Evolutionary conservation across 2,329 filamentous ascomycete genomes (phyloP).

Genomic region (Pestalotiopsis sp.): DNA sequence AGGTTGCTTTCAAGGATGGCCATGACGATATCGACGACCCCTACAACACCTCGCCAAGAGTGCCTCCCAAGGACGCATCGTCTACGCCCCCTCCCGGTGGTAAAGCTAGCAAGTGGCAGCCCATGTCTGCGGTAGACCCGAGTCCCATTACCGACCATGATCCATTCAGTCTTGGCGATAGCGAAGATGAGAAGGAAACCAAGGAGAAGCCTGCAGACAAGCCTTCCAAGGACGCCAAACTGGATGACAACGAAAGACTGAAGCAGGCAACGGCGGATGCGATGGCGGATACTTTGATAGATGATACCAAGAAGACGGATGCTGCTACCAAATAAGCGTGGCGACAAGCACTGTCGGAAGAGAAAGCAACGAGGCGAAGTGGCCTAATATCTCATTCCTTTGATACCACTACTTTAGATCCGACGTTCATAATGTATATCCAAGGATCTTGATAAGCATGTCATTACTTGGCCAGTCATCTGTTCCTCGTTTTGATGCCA

Average conservation of each 20-base stretch:
- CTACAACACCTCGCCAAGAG: slow-evolving; percentile 67
- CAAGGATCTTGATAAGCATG: background rate
- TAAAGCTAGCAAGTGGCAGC: slow-evolving; percentile 96
- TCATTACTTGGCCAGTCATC: background rate
- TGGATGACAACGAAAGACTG: slow-evolving; percentile 62
- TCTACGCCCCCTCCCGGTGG: slow-evolving; percentile 45
- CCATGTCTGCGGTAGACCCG: slow-evolving; percentile 82
- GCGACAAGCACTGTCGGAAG: background rate
- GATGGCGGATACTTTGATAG: slow-evolving; percentile 58
- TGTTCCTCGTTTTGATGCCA: background rate
- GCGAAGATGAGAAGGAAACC: slow-evolving; percentile 84
- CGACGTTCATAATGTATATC: background rate
- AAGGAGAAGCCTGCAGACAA: slow-evolving; percentile 68
- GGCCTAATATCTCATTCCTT: background rate
- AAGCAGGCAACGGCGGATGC: slow-evolving; percentile 68
- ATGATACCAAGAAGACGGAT: slow-evolving; percentile 16
- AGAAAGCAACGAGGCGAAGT: background rate
- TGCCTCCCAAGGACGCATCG: slow-evolving; percentile 53
- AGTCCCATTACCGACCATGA: slow-evolving; percentile 88
- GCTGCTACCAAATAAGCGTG: slow-evolving; percentile 12
- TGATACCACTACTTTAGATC: background rate
- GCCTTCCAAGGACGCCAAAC: slow-evolving; percentile 52
- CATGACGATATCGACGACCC: slow-evolving; percentile 82
- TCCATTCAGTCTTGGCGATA: slow-evolving; percentile 94
- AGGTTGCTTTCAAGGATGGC: slow-evolving; percentile 61